Percentiles rank a stretch among this genome's conserved stretches.
phyloP scores from a whole-genome alignment of 371 early-diverging fungal genomes.

The Phascolomyces articulosus region DNA sequence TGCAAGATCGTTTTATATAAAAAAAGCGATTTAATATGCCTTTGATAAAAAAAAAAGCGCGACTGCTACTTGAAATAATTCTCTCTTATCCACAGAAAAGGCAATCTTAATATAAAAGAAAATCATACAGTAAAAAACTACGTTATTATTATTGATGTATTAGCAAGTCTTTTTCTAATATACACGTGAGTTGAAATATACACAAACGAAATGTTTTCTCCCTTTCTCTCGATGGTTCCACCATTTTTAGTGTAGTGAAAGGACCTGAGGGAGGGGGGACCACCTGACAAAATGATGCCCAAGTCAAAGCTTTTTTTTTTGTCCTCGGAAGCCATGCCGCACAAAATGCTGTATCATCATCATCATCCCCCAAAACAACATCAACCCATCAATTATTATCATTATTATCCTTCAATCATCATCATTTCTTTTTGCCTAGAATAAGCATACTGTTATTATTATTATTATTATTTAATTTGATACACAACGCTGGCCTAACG shows the following conservation, averaged over 20 bases:
- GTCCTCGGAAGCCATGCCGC: background rate
- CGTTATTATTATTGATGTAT: background rate
- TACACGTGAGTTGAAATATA: conserved; percentile 7
- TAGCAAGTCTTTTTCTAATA: too few relatives aligned
- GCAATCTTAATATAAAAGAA: background rate
- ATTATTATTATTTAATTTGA: too few relatives aligned
- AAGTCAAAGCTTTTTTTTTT: background rate
- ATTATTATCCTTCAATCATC: too few relatives aligned
- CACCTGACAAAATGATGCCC: background rate
- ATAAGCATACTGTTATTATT: too few relatives aligned
- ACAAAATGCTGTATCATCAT: background rate
- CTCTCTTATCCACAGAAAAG: background rate
- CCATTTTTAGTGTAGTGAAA: background rate
- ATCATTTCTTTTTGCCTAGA: too few relatives aligned
- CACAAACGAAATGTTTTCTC: too few relatives aligned
- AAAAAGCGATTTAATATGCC: background rate
- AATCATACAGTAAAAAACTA: background rate
- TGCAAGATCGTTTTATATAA: conserved; percentile 2
- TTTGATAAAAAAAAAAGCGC: background rate
- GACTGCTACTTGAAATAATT: background rate
- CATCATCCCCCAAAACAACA: background rate
- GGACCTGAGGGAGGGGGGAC: background rate
- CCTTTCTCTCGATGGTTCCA: too few relatives aligned
- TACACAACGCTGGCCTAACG: too few relatives aligned
- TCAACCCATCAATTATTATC: too few relatives aligned